Evolutionary conservation across 1,139 yeast genomes (phyloP), one percentile per base, ranked within the genome.

Genomic region (Nakaseomyces kungkrabaensis): DNA sequence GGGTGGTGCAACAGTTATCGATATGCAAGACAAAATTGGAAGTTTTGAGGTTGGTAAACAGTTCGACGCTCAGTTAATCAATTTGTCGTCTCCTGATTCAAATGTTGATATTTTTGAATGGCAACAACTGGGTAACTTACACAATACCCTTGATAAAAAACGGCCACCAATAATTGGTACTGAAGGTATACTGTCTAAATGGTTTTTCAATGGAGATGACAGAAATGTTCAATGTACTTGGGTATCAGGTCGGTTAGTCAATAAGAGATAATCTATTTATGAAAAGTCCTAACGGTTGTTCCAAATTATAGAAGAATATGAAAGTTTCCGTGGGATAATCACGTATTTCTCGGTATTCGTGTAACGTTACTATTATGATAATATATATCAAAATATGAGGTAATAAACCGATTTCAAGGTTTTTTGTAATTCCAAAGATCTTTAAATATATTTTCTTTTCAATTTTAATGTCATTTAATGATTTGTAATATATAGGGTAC

Each of bases 171-270:
- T 43, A 26, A 48, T 54, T 11, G 48, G 46, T 9, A 37, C 77
- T 62, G 71, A 70, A 27, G 78, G 84, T 63, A 63, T 86, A 48
- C 67, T 90, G 5, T 87, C 87, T 49, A 89, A 88, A 65, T 92
- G 98, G 98, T 72, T 90, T n/a, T 92, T 88, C 64, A 78, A 81
- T 52, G 98, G 97, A 34, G 98, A 92, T 67, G 96, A 92, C 66
- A 75, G 98, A 61, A 92, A 92, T 65, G 82, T 94, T 43, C 62
- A 70, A 11, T 73, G 72, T 50, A 97, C 92, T 11, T 92, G 88
- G 87, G 90, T 90, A 37, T 79, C 81, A 59, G 98, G 98, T 4
- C 70, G 77, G 54, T 50, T 53, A 48, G 67, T 65, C 5, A 60
- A 56, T 46, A 45, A 49, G 36, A 29, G 36, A 5, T 25, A 38